Evolutionary conservation across 352 stramenopile species (phyloP), one percentile per base, ranked within the genome.

Genomic region (Phytophthora kernoviae): DNA sequence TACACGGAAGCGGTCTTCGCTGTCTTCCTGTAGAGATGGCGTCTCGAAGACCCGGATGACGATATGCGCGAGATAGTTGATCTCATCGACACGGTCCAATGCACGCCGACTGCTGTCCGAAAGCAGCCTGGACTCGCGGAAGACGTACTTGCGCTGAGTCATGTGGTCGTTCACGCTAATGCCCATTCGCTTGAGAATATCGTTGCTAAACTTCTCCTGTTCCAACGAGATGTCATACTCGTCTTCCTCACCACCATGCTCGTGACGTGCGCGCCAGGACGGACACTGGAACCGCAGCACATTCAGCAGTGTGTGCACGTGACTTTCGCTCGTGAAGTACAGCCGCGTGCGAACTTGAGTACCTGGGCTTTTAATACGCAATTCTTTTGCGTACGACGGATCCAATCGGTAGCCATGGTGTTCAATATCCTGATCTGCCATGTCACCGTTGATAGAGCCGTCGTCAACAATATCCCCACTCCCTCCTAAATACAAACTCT

Each of bases 301-400:
- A 74, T 99, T 99, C 47, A 99, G 76, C 30, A 99, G 75, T 22
- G 96, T 96, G 73, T 99, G 97, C 53, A 99, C 82, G 77, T 99
- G 98, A 54, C 83, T 94, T 77, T 99, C 98, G 40, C 93, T 99
- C 14, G 98, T 99, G 63, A 99, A 99, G 73, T 99, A 99, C 15
- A 99, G 78, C 4, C 98, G 89, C 24, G 97, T 99, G 58, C 98
- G 94, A 51, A 96, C 84, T 63, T 93, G 84, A 8, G 83, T 94
- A 5, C 77, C 79, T 0, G 87, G 84, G 42, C 83, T 93, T 68
- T 99, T 99, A 73, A 99, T 99, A 34, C 90, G 88, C 32, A 99
- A 70, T 61, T 99, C 97, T 42, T 93, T 93, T 4, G 81, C 85
- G 32, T 88, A 96, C 5, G 84, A 86, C 12, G 87, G 85, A 41